phyloP scores from a whole-genome alignment of 2,329 filamentous ascomycete species.

The Cadophora luteo-olivacea region DNA sequence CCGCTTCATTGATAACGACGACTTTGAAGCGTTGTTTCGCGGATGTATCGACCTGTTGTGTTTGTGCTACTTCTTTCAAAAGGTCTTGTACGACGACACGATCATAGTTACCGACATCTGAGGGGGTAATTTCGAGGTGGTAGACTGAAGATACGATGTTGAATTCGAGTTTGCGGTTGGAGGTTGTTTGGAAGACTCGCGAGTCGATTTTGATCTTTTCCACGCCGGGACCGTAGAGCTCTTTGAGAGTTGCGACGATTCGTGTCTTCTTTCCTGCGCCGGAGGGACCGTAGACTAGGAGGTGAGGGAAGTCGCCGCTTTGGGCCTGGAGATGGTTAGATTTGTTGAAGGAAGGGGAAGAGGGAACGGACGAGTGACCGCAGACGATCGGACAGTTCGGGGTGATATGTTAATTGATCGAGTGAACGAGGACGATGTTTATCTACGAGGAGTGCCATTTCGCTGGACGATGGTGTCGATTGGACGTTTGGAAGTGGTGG shows the following conservation, averaged over 20 bases:
- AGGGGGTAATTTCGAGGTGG: constrained; percentile 97
- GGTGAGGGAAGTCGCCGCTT: constrained; percentile 96
- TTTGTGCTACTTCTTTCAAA: constrained; percentile 97
- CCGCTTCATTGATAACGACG: constrained; percentile 98
- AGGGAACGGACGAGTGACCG: constrained; percentile 74
- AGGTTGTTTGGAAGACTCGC: constrained; percentile 92
- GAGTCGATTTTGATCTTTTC: constrained; percentile 99
- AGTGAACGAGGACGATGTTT: constrained; percentile 77
- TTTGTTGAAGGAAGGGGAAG: constrained; percentile 4
- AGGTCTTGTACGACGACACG: constrained; percentile 95
- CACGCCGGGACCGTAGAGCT: constrained; percentile 94
- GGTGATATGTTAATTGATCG: constrained; percentile 83
- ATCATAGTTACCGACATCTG: constrained; percentile 95
- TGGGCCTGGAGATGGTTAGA: constrained; percentile 68
- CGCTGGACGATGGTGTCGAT: constrained; percentile 12
- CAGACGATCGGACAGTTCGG: constrained; percentile 85
- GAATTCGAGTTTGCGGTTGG: constrained; percentile 98
- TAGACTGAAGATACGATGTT: constrained; percentile 98
- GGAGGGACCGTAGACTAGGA: constrained; percentile 95
- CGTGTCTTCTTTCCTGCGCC: constrained; percentile 98
- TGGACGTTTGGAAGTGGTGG: neutral
- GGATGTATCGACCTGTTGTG: constrained; percentile 93
- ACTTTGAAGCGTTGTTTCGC: constrained; percentile 97
- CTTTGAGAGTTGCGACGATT: constrained; percentile 92
- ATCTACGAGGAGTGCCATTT: constrained; percentile 74